Percentiles rank a stretch among this genome's conserved stretches.
phyloP scores from a whole-genome alignment of 1,284 basidiomycete genomes.

The Ustilago lituana region DNA sequence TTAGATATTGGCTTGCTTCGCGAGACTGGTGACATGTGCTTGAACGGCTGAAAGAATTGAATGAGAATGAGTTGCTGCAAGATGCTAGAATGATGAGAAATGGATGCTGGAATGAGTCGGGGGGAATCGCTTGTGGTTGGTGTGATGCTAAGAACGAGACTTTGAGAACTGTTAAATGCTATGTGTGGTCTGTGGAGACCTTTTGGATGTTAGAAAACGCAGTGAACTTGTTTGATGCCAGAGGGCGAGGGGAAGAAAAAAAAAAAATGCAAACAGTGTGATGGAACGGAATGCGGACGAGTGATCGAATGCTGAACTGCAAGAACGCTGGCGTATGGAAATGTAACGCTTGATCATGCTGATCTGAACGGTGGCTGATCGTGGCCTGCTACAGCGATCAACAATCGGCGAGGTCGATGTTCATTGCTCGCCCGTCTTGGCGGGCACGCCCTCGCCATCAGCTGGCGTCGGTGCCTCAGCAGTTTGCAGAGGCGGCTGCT shows the following conservation, averaged over 20 bases:
- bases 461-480: too few relatives aligned
- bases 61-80: not conserved
- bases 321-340: too few relatives aligned
- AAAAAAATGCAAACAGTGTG: not conserved
- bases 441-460: too few relatives aligned
- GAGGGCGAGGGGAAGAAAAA: too few relatives aligned
- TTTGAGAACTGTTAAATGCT: not conserved
- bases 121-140: conserved; percentile 11
- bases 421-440: too few relatives aligned
- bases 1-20: too few relatives aligned
- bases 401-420: too few relatives aligned
- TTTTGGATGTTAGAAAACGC: conserved; percentile 6
- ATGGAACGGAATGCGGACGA: too few relatives aligned
- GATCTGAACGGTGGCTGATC: too few relatives aligned
- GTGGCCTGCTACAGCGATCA: too few relatives aligned
- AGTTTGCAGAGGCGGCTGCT: not conserved
- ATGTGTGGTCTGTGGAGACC: conserved; percentile 12
- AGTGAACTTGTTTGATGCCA: not conserved
- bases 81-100: conserved; percentile 20
- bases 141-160: conserved; percentile 10
- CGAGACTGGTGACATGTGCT: not conserved
- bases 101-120: not conserved
- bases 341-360: too few relatives aligned
- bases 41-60: not conserved
- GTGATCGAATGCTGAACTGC: too few relatives aligned